A percentile compares a stretch with the other conserved stretches of the same genome.
phyloP scores from a whole-genome alignment of 345 rosid species.

The Salix viminalis region DNA sequence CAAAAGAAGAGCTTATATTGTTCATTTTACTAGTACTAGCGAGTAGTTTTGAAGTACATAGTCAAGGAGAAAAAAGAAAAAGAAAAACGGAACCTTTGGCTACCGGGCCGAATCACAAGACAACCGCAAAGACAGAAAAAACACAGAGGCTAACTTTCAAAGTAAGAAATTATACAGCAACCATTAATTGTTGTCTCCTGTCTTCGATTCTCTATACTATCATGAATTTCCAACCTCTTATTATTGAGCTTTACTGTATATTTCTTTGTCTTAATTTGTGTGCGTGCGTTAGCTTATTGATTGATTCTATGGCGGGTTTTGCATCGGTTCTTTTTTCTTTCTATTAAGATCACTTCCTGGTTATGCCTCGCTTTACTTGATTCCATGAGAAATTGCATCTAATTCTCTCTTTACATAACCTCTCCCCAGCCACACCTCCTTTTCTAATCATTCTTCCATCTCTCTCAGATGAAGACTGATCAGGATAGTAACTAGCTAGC shows the following conservation, averaged over 20 bases:
- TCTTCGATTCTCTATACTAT: background rate
- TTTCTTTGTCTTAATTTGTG: background rate
- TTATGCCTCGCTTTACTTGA: conserved; percentile 30
- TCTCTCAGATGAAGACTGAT: background rate
- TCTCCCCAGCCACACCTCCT: background rate
- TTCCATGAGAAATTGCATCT: conserved; percentile 50
- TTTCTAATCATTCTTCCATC: conserved; percentile 8
- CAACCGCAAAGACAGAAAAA: background rate
- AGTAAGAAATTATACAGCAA: background rate
- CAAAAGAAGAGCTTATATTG: conserved; percentile 26
- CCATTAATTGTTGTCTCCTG: background rate
- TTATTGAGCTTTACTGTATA: conserved; percentile 8
- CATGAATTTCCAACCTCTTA: background rate
- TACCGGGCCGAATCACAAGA: background rate
- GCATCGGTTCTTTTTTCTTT: conserved; percentile 17
- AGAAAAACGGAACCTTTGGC: background rate
- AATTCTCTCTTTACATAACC: conserved; percentile 30
- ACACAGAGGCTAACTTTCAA: background rate
- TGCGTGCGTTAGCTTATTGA: background rate
- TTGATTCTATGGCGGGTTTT: conserved; percentile 24
- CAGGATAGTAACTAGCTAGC: background rate
- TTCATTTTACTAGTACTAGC: background rate
- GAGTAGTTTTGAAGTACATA: background rate
- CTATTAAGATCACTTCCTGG: conserved; percentile 2
- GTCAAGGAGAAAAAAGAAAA: background rate